These are phyloP conservation scores for Magnolia officinalis DNA, from an alignment of 164 flowering plant genomes.

Conservation along the genomic window DNA sequence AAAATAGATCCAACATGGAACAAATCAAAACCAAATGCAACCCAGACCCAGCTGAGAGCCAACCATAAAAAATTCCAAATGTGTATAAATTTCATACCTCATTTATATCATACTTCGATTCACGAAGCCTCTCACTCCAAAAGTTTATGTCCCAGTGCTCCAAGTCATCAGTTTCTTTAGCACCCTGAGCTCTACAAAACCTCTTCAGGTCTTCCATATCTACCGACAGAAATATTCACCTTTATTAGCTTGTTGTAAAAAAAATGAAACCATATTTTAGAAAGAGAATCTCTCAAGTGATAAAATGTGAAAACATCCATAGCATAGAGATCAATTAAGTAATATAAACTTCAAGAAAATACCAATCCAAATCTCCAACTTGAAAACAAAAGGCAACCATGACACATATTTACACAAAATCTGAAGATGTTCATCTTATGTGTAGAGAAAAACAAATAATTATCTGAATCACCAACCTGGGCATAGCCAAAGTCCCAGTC, in stretches of 20 bases:
- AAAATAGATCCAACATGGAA: neutral
- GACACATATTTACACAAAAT: neutral
- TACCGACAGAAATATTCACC: slow-evolving; percentile 18
- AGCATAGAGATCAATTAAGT: neutral
- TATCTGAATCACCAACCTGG: neutral
- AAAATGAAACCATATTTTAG: neutral
- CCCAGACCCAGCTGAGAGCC: neutral
- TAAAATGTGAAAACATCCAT: neutral
- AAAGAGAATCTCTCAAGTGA: too few species aligned
- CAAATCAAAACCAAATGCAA: neutral
- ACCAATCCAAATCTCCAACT: neutral
- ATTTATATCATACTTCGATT: slow-evolving; percentile 87
- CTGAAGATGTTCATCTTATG: neutral
- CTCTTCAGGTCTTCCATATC: slow-evolving; percentile 84
- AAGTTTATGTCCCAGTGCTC: slow-evolving; percentile 82
- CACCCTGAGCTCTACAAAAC: slow-evolving; percentile 65
- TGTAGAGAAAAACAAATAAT: neutral
- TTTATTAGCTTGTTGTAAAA: neutral
- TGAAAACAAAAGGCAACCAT: neutral
- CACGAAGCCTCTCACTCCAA: slow-evolving; percentile 99
- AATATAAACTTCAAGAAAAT: neutral
- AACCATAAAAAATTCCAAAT: neutral
- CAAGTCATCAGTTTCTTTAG: slow-evolving; percentile 75
- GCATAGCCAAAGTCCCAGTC: neutral
- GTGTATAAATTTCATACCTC: slow-evolving; percentile 43